Conservation (phyloP, 768 basidiomycete species). For the Calocybe cyanea region DNA sequence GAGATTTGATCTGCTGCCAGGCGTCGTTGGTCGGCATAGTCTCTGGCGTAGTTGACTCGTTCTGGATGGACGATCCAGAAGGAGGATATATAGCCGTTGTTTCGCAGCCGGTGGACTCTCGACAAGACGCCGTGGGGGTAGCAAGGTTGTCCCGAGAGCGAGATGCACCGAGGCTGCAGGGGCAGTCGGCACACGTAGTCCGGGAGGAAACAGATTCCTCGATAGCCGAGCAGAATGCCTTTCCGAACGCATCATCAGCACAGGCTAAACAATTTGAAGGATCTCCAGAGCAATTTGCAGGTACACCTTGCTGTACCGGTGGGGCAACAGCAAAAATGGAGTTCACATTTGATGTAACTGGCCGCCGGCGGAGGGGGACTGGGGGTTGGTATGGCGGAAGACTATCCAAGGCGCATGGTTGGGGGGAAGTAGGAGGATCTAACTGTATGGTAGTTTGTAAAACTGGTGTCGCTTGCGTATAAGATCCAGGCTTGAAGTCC, state of each 20-base stretch:
- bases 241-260: constrained; percentile 80
- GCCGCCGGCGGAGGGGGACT: constrained; percentile 70
- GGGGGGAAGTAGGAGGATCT: constrained; percentile 21
- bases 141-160: no score
- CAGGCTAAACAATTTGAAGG: constrained; percentile 85
- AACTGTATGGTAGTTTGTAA: constrained; percentile 23
- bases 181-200: constrained; percentile 54
- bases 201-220: constrained; percentile 54
- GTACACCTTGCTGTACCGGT: constrained; percentile 20
- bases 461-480: constrained; percentile 18
- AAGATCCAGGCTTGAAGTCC: constrained; percentile 15
- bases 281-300: constrained; percentile 72
- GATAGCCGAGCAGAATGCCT: constrained; percentile 82
- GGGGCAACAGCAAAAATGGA: constrained; percentile 52
- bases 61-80: constrained; percentile 6
- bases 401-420: constrained; percentile 67
- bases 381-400: constrained; percentile 79
- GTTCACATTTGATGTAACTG: constrained; percentile 32
- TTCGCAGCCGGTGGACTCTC: constrained; percentile 12
- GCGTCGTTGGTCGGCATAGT: constrained; percentile 79
- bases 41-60: constrained; percentile 28
- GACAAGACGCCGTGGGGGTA: not conserved
- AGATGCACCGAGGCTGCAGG: constrained; percentile 24
- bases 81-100: constrained; percentile 2
- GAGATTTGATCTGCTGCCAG: constrained; percentile 81